Percentiles rank a stretch among this genome's conserved stretches.
These are phyloP conservation scores for Fusarium sp. DNA, from an alignment of 2,329 filamentous ascomycete genomes.

Conservation along the genomic window DNA sequence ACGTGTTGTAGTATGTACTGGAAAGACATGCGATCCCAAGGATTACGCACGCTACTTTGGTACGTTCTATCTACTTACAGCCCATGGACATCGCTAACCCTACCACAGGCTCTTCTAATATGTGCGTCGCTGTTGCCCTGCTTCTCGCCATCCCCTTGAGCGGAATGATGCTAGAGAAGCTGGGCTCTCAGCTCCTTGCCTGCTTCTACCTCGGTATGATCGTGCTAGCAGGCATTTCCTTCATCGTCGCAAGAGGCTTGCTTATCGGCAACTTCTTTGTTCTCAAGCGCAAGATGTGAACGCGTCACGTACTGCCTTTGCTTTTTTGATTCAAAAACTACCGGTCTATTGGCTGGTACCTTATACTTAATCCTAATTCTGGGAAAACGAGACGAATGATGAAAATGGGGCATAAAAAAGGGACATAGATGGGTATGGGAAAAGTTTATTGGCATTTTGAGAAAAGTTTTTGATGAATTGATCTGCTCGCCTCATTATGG, in stretches of 20 bases:
- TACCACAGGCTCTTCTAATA: slow-evolving; percentile 56
- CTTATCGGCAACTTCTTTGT: slow-evolving; percentile 14
- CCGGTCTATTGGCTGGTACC: neutral
- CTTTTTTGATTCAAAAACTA: neutral
- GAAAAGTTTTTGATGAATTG: neutral
- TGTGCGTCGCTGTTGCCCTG: slow-evolving; percentile 57
- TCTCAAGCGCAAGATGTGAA: slow-evolving; percentile 10
- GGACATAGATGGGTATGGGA: neutral
- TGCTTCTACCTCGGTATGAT: slow-evolving; percentile 59
- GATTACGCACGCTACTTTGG: slow-evolving; percentile 58
- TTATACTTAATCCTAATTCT: neutral
- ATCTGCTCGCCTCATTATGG: neutral
- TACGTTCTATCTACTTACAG: neutral
- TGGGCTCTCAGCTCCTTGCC: slow-evolving; percentile 56
- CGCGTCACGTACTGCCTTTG: neutral
- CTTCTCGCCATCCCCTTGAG: slow-evolving; percentile 58
- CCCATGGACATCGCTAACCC: slow-evolving; percentile 11
- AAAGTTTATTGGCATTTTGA: neutral
- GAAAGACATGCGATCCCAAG: slow-evolving; percentile 56
- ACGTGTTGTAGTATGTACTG: slow-evolving; percentile 53
- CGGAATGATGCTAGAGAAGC: slow-evolving; percentile 56
- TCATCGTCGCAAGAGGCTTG: slow-evolving; percentile 32
- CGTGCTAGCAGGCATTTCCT: slow-evolving; percentile 46
- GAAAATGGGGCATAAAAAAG: neutral
- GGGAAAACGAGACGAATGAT: neutral